Evolutionary conservation across 495 filamentous ascomycete species (phyloP).

Genomic region (Talaromyces thailandensis): DNA sequence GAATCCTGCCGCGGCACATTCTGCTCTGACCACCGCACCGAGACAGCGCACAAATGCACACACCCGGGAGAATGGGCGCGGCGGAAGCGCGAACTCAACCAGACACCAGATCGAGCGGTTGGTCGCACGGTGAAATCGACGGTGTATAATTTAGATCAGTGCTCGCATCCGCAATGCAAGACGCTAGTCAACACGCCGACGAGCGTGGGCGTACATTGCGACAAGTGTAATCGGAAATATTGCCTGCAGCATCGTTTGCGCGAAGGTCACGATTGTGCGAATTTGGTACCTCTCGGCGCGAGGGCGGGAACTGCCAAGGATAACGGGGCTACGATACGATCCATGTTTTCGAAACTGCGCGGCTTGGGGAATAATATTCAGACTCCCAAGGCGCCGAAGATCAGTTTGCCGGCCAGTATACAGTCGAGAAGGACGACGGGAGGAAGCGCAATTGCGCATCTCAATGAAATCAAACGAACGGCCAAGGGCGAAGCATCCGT

Average conservation of each 20-base stretch:
- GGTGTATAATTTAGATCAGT: constrained; percentile 58
- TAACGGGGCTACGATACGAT: constrained; percentile 29
- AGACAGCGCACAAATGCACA: constrained; percentile 71
- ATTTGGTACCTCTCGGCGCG: constrained; percentile 58
- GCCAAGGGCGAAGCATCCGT: constrained; percentile 86
- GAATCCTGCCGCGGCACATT: constrained; percentile 79
- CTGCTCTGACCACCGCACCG: constrained; percentile 92
- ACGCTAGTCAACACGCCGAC: constrained; percentile 73
- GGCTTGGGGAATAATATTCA: constrained; percentile 60
- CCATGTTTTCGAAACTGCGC: constrained; percentile 54
- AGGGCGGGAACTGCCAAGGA: constrained; percentile 36
- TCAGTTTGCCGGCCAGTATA: constrained; percentile 32
- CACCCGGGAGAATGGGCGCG: constrained; percentile 82
- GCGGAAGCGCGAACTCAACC: constrained; percentile 35
- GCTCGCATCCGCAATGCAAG: constrained; percentile 69
- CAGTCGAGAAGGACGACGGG: constrained; percentile 40
- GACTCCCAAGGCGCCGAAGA: constrained; percentile 26
- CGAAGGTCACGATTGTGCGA: constrained; percentile 82
- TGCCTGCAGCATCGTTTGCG: constrained; percentile 84
- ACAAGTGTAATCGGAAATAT: constrained; percentile 73
- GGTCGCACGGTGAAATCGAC: constrained; percentile 36
- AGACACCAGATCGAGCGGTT: constrained; percentile 12
- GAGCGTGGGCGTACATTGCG: constrained; percentile 72
- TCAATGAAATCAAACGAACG: constrained; percentile 69
- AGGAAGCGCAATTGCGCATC: constrained; percentile 31